Base-by-base conservation (phyloP, 164 flowering plant species). In the Magnolia changhungtana region DNA sequence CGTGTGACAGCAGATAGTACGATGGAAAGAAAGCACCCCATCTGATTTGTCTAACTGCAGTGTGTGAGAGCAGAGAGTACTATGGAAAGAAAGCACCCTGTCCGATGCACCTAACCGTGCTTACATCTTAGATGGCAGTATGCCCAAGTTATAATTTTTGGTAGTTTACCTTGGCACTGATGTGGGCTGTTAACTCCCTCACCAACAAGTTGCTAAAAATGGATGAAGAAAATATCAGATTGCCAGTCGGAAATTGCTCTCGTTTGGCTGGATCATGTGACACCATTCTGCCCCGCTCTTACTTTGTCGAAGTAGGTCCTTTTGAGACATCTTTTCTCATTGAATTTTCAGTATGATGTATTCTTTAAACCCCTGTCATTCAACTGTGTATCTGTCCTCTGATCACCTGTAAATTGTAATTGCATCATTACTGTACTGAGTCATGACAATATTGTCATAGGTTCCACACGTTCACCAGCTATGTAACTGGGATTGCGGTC, bases 401-500 rank as follows among this genome's bases (percentile, higher is more conserved):
- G 50, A 52, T 23, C 29, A 11, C 13, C 18, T 55, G 61, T 55
- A 55, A 55, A 8, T 55, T 3, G 7, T 37, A 37, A 37, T 27
- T 52, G 3, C 58, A 4, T 5, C 45, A 27, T 69, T 20, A 69
- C 51, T 14, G 68, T 27, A 31, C 66, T 29, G 68, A 21, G 72
- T 19, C 16, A 8, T 19, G 69, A 72, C 21, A 66, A 55, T 82
- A 37, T 82, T 70, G 7, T 78, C 76, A 10, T 80, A 96, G 99
- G 98, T 96, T 14, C 97, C 97, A 14, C 98, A 94, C 63, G 77
- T 94, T 70, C 88, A 88, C 52, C 99, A 96, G 84, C 82, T 86
- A 51, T 79, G 76, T 78, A 80, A 89, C 59, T 96, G 99, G 99
- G 99, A 96, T 81, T 96, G 98, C 74, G 99, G 99, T 72, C 95